Conservation (phyloP, 148 eudicot species). For the Beta vulgaris region DNA sequence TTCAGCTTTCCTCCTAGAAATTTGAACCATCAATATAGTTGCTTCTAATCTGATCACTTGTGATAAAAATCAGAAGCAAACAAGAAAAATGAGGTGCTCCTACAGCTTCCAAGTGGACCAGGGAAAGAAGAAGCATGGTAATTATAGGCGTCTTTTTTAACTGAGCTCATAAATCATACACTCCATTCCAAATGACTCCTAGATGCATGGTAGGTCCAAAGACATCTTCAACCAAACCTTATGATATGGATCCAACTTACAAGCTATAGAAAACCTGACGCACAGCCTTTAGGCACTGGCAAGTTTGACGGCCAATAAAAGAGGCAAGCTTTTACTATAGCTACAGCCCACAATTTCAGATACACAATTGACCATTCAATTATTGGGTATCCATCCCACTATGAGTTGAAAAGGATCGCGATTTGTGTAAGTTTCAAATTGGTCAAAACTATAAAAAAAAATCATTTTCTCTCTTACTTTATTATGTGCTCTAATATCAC, state of each 20-base stretch:
- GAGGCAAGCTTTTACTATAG: background rate
- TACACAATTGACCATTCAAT: too few relatives aligned
- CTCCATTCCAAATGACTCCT: background rate
- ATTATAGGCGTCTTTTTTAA: background rate
- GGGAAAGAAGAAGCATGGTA: background rate
- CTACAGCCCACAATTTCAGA: background rate
- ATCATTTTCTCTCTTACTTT: background rate
- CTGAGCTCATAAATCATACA: background rate
- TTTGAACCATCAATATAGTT: background rate
- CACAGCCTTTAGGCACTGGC: background rate
- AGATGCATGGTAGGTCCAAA: constrained; percentile 2
- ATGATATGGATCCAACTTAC: background rate
- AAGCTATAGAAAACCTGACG: background rate
- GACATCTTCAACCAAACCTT: background rate
- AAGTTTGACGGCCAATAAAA: background rate
- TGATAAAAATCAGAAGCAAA: background rate
- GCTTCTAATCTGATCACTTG: background rate
- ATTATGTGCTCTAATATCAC: background rate
- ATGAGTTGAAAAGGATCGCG: background rate
- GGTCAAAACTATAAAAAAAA: background rate
- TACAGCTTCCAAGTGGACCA: background rate
- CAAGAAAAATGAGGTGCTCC: background rate
- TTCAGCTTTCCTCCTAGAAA: background rate
- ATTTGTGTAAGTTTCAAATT: background rate
- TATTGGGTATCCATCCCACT: background rate